Evolutionary conservation across 768 basidiomycete species (phyloP).

Genomic region (Tulasnella sp.): DNA sequence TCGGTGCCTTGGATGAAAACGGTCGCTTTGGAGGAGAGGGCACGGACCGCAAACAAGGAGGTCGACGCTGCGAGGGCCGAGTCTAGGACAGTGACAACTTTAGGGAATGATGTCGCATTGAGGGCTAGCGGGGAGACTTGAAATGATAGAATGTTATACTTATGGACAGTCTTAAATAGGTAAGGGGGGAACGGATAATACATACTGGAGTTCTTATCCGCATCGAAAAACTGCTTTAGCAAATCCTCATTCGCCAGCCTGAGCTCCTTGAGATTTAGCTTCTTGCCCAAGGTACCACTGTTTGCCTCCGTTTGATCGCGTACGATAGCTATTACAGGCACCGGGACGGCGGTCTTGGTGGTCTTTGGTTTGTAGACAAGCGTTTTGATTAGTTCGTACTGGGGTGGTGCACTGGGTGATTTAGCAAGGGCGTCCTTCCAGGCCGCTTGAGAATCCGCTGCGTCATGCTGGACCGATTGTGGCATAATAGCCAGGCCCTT

Average conservation of each 20-base stretch:
- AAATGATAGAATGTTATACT: neutral
- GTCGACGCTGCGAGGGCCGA: slow-evolving; percentile 61
- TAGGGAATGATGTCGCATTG: slow-evolving; percentile 51
- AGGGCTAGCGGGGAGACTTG: slow-evolving; percentile 77
- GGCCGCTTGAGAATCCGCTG: slow-evolving; percentile 55
- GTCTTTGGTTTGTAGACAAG: slow-evolving; percentile 96
- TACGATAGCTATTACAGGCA: slow-evolving; percentile 81
- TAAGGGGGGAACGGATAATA: slow-evolving; percentile 9
- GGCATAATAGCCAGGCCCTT: neutral
- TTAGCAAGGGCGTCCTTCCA: slow-evolving; percentile 66
- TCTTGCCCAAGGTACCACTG: slow-evolving; percentile 66
- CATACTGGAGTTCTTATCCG: slow-evolving; percentile 81
- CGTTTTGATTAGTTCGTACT: slow-evolving; percentile 69
- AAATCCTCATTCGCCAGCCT: slow-evolving; percentile 79
- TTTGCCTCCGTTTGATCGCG: slow-evolving; percentile 76
- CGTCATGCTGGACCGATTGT: slow-evolving; percentile 41
- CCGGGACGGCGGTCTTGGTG: slow-evolving; percentile 73
- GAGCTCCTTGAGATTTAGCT: slow-evolving; percentile 76
- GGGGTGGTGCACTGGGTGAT: slow-evolving; percentile 33
- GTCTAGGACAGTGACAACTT: slow-evolving; percentile 67
- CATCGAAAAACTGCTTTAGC: slow-evolving; percentile 68
- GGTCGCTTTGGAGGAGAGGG: slow-evolving; percentile 54
- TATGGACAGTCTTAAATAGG: neutral
- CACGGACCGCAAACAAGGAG: slow-evolving; percentile 63
- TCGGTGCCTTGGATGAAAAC: slow-evolving; percentile 72